Evolutionary conservation across 2,329 filamentous ascomycete genomes (phyloP), one percentile per base, ranked within the genome.

Genomic region (Paraphaeosphaeria sporulosa): DNA sequence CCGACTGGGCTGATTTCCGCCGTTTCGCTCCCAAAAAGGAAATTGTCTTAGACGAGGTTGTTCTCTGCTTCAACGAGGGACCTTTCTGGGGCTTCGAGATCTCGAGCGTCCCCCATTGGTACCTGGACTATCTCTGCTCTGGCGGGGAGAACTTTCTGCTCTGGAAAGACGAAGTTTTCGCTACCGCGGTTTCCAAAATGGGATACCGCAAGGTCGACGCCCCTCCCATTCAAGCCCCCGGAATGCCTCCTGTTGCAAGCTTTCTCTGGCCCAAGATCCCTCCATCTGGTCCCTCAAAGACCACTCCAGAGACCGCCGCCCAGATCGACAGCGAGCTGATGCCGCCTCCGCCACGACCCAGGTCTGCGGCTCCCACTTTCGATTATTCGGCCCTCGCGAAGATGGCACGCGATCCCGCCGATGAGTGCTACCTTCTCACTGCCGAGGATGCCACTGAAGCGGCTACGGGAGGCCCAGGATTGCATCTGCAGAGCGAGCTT

Each of bases 131-230:
- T 23, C 49, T 52, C 21, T 52, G 49, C 36, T 17, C 12, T 13
- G 49, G 49, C 9, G 49, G 49, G 5, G 34, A 52, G 23, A 52
- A 42, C 36, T 52, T 52, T 19, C 49, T 52, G 8, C 36, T 52
- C 17, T 52, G 49, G 49, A 52, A 52, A 19, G 49, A 52, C 21
- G 34, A 40, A 42, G 49, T 10, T n/a, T 13, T 52, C 10, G 19
- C 19, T 32, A 15, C n/a, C 32, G 48, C 48, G 13, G 32, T 51
- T 23, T 19, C 48, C 30, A 23, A 38, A 13, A 51, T 38, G 32
- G 30, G 30, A 23, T 51, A 51, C n/a, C 17, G 30, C 6, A 51
- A 38, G 48, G 19, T 38, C 7, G 30, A 51, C n/a, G 42, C 13
- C 7, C 48, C 30, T n/a, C n/a, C 48, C 9, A 23, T 23, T 1